Evolutionary conservation across 139 green algal species (phyloP).

Genomic region (Chlamydomonas incerta): DNA sequence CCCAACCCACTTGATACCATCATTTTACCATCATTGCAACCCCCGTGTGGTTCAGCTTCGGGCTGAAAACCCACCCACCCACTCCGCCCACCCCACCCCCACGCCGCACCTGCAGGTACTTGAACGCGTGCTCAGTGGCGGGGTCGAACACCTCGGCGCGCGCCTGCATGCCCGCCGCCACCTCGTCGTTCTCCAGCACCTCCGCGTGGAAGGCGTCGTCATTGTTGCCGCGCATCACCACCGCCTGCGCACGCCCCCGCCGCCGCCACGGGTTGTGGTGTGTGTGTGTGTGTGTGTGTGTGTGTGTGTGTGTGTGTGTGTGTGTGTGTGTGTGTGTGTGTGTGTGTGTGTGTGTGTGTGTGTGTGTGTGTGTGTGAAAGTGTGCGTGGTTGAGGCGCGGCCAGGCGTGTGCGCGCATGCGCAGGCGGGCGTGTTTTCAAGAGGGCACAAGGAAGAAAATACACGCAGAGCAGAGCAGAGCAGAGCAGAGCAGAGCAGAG

Average conservation of each 20-base stretch:
- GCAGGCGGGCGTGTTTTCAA: no score
- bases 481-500: no score
- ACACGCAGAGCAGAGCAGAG: no score
- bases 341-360: no score
- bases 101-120: constrained; percentile 88
- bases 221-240: constrained; percentile 39
- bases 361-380: background rate
- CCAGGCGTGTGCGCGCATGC: no score
- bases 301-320: background rate
- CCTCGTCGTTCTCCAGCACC: constrained; percentile 7
- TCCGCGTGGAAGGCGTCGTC: constrained; percentile 6
- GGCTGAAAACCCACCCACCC: no score
- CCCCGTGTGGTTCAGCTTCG: no score
- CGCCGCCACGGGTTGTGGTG: background rate
- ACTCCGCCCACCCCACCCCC: no score
- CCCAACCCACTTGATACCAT: no score
- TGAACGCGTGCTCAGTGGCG: constrained; percentile 74
- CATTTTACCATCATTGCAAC: no score
- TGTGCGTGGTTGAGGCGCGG: background rate
- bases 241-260: background rate
- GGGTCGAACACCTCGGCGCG: constrained; percentile 79
- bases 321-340: no score
- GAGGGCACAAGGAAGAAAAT: no score
- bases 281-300: background rate
- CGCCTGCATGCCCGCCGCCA: constrained; percentile 65